A percentile compares a stretch with the other conserved stretches of the same genome.
phyloP scores from a whole-genome alignment of 208 protist species.

The Polymyxa betae region DNA sequence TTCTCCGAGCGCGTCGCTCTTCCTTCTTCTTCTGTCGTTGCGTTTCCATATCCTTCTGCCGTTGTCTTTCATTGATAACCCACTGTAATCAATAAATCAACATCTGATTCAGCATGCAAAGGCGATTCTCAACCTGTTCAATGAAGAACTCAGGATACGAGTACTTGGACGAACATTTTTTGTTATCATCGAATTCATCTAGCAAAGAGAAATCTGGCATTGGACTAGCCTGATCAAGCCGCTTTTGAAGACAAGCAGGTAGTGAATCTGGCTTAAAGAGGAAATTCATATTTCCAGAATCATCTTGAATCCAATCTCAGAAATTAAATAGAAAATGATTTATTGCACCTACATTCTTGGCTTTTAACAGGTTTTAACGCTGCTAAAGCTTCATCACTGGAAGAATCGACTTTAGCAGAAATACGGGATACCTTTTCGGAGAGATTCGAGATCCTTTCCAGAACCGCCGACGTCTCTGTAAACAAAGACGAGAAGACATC shows the following conservation, averaged over 20 bases:
- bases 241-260: neutral
- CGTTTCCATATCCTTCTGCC: neutral
- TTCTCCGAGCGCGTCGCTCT: conserved; percentile 9
- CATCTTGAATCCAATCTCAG: neutral
- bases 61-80: conserved; percentile 41
- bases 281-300: neutral
- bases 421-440: neutral
- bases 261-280: neutral
- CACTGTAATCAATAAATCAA: conserved; percentile 1
- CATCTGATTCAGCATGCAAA: neutral
- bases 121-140: neutral
- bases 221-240: neutral
- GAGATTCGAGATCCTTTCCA: neutral
- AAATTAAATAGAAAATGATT: neutral
- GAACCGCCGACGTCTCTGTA: neutral
- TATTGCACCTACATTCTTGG: neutral
- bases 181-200: neutral
- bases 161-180: conserved; percentile 34
- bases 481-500: conserved; percentile 3
- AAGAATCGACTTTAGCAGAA: neutral
- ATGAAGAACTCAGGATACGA: conserved; percentile 50
- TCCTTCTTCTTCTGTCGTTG: neutral
- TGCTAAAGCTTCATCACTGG: neutral
- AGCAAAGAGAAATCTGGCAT: neutral
- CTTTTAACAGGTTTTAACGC: neutral